These are phyloP conservation scores for Apiospora koreana DNA, from an alignment of 2,329 filamentous ascomycete genomes.

Conservation along the genomic window DNA sequence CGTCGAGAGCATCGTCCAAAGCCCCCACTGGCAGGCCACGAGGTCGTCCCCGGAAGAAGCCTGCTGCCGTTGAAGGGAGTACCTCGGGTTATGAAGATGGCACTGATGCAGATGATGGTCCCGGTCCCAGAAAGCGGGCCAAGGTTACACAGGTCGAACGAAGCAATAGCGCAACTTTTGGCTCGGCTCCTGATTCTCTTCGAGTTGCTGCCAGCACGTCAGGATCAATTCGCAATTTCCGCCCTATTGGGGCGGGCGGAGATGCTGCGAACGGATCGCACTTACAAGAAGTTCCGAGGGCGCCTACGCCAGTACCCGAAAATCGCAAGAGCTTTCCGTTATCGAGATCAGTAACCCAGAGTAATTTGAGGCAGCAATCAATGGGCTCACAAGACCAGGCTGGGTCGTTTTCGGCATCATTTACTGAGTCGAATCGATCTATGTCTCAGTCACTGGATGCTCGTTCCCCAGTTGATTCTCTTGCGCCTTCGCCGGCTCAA, in stretches of 20 bases:
- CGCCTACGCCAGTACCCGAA: slow-evolving; percentile 74
- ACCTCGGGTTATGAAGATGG: slow-evolving; percentile 74
- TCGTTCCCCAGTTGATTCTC: slow-evolving; percentile 55
- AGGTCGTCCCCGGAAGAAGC: slow-evolving; percentile 57
- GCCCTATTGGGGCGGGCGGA: slow-evolving; percentile 63
- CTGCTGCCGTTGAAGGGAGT: slow-evolving; percentile 56
- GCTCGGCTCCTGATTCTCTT: slow-evolving; percentile 74
- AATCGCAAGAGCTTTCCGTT: slow-evolving; percentile 27
- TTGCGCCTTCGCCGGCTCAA: slow-evolving; percentile 51
- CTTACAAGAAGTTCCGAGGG: slow-evolving; percentile 72
- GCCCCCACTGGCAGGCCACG: slow-evolving; percentile 55
- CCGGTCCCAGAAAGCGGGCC: slow-evolving; percentile 71
- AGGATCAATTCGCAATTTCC: slow-evolving; percentile 81
- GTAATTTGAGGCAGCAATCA: slow-evolving; percentile 62
- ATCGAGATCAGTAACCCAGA: slow-evolving; percentile 41
- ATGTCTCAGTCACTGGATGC: slow-evolving; percentile 49
- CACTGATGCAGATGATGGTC: slow-evolving; percentile 59
- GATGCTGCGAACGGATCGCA: slow-evolving; percentile 50
- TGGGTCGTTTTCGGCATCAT: slow-evolving; percentile 27
- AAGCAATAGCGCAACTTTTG: slow-evolving; percentile 72
- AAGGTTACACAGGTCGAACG: slow-evolving; percentile 74
- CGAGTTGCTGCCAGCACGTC: slow-evolving; percentile 90
- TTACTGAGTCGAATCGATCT: slow-evolving; percentile 38
- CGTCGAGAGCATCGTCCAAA: slow-evolving; percentile 59
- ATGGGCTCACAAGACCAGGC: slow-evolving; percentile 53